phyloP scores from a whole-genome alignment of 1,139 yeast genomes.

The Spencermartinsiella ligniputridi region DNA sequence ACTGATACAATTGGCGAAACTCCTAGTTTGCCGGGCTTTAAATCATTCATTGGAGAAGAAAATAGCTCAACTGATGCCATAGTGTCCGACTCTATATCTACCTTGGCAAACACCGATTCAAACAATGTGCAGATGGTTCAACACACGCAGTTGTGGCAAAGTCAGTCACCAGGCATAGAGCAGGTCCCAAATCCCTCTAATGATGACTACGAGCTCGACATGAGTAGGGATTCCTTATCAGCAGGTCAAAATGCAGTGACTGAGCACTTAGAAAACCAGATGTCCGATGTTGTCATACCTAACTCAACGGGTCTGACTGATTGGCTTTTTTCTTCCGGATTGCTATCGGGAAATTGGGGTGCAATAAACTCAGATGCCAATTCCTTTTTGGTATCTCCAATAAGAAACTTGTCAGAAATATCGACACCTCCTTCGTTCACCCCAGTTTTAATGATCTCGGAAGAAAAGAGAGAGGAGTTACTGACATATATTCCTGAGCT shows the following conservation, averaged over 20 bases:
- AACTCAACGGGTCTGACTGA: constrained; percentile 9
- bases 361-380: constrained; percentile 4
- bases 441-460: constrained; percentile 14
- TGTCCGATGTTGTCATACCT: constrained; percentile 2
- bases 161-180: neutral
- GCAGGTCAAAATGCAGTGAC: neutral
- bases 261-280: no score
- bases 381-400: constrained; percentile 6
- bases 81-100: neutral
- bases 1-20: neutral
- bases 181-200: neutral
- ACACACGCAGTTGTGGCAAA: neutral
- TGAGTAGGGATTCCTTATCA: neutral
- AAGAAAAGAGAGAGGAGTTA: constrained; percentile 17
- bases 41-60: no score
- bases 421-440: constrained; percentile 16
- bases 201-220: neutral
- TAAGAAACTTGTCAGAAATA: constrained; percentile 12
- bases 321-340: constrained; percentile 8
- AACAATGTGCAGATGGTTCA: neutral
- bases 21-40: no score
- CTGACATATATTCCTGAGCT: constrained; percentile 13
- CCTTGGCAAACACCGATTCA: neutral
- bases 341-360: constrained; percentile 2
- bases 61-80: neutral